Evolutionary conservation across 495 filamentous ascomycete species (phyloP), one percentile per base, ranked within the genome.

Genomic region (Penicillium soppii): DNA sequence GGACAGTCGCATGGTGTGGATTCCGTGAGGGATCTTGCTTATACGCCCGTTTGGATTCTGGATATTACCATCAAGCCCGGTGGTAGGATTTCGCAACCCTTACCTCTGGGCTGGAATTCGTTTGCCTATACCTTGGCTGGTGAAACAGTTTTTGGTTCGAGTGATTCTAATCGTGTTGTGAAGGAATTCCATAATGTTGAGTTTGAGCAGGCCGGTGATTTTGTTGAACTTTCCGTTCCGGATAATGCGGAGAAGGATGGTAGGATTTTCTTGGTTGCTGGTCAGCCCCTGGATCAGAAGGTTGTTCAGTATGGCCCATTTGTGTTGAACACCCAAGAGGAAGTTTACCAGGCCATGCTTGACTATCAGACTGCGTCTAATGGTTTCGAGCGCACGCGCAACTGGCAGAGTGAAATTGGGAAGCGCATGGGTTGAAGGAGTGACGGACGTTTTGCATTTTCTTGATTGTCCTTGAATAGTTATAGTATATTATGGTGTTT

Each of bases 291-390:
- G 12, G 86, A 97, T 63, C 92, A 98, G 69, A 85, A 88, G 45
- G 86, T 98, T 17, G 89, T 97, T 21, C 92, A 98, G 79, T 96
- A 98, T 66, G 92, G 92, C 0, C 92, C 92, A 2, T 98, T 98
- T 66, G 94, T 98, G 12, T 61, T 96, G 52, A 96, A 77, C 29
- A 81, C 79, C 9, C 77, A 90, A 60, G 90, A 96, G 58, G 83
- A 94, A 65, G 90, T 98, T 32, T 88, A 91, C 56, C 83, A 97
- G 74, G 90, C 94, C 3, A 85, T 98, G 80, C 70, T 84, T 43
- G 92, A 98, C 70, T 98, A 86, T 60, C 89, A 91, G 73, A 86
- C 77, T 39, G 77, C 84, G 50, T 80, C 82, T 20, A 97, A 97
- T 69, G 92, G 92, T 13, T 98, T 98, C 64, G 92, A 98, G 76